A percentile compares a stretch with the other conserved stretches of the same genome.
These are phyloP conservation scores for Rosa chinensis DNA, from an alignment of 306 rosid species.

Conservation along the genomic window DNA sequence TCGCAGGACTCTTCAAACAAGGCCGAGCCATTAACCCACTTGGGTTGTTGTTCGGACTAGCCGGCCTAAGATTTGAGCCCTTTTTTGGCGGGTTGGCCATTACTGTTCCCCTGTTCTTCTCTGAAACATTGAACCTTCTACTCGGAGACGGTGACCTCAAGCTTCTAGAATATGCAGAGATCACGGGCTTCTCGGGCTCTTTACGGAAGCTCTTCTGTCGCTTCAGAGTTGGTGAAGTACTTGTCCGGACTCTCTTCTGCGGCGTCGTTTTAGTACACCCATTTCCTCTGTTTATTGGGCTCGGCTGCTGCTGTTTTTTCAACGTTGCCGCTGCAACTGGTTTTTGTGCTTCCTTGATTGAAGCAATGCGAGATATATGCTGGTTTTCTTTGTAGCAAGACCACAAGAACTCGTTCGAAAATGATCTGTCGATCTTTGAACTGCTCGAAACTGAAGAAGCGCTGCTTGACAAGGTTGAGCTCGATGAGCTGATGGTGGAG, in stretches of 20 bases:
- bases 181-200: constrained; percentile 37
- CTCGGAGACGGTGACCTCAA: constrained; percentile 11
- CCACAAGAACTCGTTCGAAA: constrained; percentile 66
- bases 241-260: constrained; percentile 62
- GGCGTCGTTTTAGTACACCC: constrained; percentile 26
- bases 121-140: neutral
- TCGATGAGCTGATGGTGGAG: constrained; percentile 35
- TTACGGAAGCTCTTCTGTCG: constrained; percentile 78
- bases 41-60: constrained; percentile 33
- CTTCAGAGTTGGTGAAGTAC: constrained; percentile 45
- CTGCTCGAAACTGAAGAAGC: constrained; percentile 39
- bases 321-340: neutral
- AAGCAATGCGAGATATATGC: constrained; percentile 58
- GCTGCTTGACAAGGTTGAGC: constrained; percentile 37
- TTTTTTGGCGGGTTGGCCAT: constrained; percentile 6
- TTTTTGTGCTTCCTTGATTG: constrained; percentile 42
- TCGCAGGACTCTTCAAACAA: constrained; percentile 35
- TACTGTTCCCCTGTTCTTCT: neutral
- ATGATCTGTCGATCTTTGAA: constrained; percentile 54
- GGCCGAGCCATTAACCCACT: constrained; percentile 23
- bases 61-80: constrained; percentile 21
- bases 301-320: constrained; percentile 15
- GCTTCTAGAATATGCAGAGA: constrained; percentile 18
- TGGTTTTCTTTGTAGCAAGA: constrained; percentile 73
- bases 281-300: constrained; percentile 11